Percentiles rank a stretch among this genome's conserved stretches.
phyloP scores from a whole-genome alignment of 768 basidiomycete genomes.

The Rubroboletus pulcherrimus region DNA sequence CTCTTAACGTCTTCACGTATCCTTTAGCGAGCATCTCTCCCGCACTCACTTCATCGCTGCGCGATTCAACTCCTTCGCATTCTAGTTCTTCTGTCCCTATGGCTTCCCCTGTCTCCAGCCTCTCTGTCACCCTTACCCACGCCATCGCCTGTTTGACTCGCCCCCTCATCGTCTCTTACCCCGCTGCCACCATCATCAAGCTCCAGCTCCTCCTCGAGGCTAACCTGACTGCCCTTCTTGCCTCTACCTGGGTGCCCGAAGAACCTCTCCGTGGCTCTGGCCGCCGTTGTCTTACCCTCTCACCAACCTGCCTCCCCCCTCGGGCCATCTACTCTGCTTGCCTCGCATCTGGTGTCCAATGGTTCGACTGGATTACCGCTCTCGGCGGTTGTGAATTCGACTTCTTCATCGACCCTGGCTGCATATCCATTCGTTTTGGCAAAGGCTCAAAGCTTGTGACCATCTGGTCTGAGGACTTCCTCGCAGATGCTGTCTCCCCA shows the following conservation, averaged over 20 bases:
- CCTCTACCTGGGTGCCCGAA: conserved; percentile 59
- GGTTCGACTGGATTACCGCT: conserved; percentile 75
- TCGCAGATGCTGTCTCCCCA: conserved; percentile 25
- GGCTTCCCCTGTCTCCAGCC: conserved; percentile 42
- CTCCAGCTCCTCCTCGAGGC: conserved; percentile 70
- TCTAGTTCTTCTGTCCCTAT: conserved; percentile 16
- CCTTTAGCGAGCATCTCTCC: conserved; percentile 23
- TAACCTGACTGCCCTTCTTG: conserved; percentile 67
- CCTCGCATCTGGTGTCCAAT: conserved; percentile 64
- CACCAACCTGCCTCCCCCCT: conserved; percentile 66
- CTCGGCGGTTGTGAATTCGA: conserved; percentile 73
- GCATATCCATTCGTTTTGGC: conserved; percentile 63
- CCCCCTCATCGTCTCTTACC: conserved; percentile 53
- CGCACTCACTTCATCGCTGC: conserved; percentile 30
- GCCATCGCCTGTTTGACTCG: conserved; percentile 71
- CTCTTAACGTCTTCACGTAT: conserved; percentile 26
- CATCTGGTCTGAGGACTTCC: conserved; percentile 62
- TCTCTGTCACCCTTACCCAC: conserved; percentile 68
- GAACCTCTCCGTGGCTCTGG: conserved; percentile 68
- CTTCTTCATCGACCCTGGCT: conserved; percentile 78
- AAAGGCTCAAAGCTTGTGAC: conserved; percentile 47
- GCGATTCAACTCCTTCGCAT: conserved; percentile 27
- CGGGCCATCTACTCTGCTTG: conserved; percentile 70
- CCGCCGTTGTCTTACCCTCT: conserved; percentile 71
- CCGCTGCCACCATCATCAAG: conserved; percentile 60